Evolutionary conservation across 2,329 filamentous ascomycete genomes (phyloP), one percentile per base, ranked within the genome.

Genomic region (Hysterium pulicare): DNA sequence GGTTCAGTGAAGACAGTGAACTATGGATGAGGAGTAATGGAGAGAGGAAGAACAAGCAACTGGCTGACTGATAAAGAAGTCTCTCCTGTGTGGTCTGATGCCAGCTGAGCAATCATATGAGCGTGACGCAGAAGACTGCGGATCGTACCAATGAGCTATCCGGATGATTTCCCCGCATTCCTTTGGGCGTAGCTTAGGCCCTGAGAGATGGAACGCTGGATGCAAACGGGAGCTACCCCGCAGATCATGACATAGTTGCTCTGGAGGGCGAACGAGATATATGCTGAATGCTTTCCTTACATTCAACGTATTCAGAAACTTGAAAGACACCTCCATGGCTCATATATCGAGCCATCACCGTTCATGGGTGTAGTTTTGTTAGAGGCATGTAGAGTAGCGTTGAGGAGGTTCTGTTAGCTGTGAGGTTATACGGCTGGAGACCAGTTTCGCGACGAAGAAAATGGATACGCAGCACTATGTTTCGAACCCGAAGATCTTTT

Each of bases 121-220:
- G 46, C 44, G 58, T 59, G 62, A 65, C 58, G 57, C 51, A 55
- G 51, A 9, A 22, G 19, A 11, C 22, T 23, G 16, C 11, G 41
- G 53, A 64, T 65, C 62, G 60, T 58, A 45, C 63, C 63, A 67
- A 66, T 67, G 47, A 59, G 48, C 46, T 40, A 22, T 30, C 33
- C 41, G n/a, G 28, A 30, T 19, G 46, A 46, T 50, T 64, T 55
- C 63, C 63, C 63, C 61, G 61, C 61, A 60, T 50, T 55, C 39
- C 47, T 38, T n/a, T n/a, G n/a, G 40, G 47, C 43, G 47, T 45
- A 50, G 45, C 45, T 49, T 54, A 48, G 51, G 61, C 57, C 57
- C 55, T 57, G 52, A 39, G 33, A 38, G 46, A 39, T 42, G 41
- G 49, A 51, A 58, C 46, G 42, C 42, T 57, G 56, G 53, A 55